A percentile compares a stretch with the other conserved stretches of the same genome.
phyloP scores from a whole-genome alignment of 2,329 filamentous ascomycete genomes.

The Aspergillus texensis region DNA sequence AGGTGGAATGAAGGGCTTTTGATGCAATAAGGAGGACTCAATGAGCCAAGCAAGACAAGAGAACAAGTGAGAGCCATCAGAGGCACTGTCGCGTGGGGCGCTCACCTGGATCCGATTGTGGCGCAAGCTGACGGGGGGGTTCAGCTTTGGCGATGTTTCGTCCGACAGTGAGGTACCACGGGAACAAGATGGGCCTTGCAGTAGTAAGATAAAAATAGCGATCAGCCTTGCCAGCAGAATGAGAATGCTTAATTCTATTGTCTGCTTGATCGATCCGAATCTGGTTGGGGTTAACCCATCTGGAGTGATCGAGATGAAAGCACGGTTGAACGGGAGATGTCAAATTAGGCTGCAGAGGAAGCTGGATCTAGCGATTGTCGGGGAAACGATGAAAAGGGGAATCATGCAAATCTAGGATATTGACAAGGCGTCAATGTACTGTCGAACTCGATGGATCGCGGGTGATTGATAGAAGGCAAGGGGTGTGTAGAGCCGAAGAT shows the following conservation, averaged over 20 bases:
- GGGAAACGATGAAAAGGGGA: conserved; percentile 13
- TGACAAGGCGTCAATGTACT: conserved; percentile 16
- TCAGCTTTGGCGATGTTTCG: conserved; percentile 37
- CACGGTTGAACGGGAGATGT: conserved; percentile 19
- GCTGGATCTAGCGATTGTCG: conserved; percentile 15
- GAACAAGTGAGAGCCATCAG: conserved; percentile 12
- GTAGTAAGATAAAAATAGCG: conserved; percentile 30
- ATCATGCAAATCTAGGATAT: conserved; percentile 16
- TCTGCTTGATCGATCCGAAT: conserved; percentile 8
- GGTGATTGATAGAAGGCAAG: conserved; percentile 13
- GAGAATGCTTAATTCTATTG: conserved; percentile 11
- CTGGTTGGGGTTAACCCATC: conserved; percentile 22
- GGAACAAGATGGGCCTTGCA: conserved; percentile 21
- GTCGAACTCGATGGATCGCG: conserved; percentile 5
- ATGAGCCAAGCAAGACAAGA: conserved; percentile 6
- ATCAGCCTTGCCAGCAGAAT: conserved; percentile 24
- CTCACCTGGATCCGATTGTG: conserved; percentile 46
- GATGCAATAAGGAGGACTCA: conserved; percentile 12
- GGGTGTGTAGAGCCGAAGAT: conserved; percentile 3
- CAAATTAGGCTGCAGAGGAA: conserved; percentile 21
- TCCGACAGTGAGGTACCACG: conserved; percentile 17
- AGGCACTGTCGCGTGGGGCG: conserved; percentile 39
- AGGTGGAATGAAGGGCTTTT: conserved; percentile 9
- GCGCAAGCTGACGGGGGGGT: conserved; percentile 47
- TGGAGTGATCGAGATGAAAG: conserved; percentile 19